phyloP scores from a whole-genome alignment of 768 basidiomycete species.

The Rhizopogon salebrosus region DNA sequence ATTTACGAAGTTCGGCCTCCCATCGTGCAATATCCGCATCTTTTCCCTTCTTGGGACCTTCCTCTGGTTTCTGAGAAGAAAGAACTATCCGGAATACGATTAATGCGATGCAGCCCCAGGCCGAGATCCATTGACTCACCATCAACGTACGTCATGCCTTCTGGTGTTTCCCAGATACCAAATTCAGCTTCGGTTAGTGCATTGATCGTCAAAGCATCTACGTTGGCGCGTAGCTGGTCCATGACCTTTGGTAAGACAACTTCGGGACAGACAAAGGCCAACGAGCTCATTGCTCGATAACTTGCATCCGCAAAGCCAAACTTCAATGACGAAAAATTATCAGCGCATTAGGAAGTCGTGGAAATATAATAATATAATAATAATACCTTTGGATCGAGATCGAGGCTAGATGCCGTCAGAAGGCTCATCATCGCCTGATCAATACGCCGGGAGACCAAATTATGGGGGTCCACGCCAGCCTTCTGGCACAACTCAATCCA shows the following conservation, averaged over 20 bases:
- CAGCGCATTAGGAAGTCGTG: background rate
- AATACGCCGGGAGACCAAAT: constrained; percentile 46
- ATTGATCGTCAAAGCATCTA: constrained; percentile 55
- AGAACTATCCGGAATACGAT: constrained; percentile 44
- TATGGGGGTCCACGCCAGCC: constrained; percentile 60
- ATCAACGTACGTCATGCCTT: constrained; percentile 77
- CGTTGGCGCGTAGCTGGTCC: constrained; percentile 57
- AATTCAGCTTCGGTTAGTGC: constrained; percentile 68
- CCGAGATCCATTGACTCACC: constrained; percentile 38
- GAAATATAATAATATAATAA: constrained; percentile 15
- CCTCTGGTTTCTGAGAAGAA: constrained; percentile 48
- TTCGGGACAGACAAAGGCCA: constrained; percentile 76
- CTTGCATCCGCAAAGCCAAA: constrained; percentile 59
- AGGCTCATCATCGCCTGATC: constrained; percentile 46
- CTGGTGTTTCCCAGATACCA: constrained; percentile 82
- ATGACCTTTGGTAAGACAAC: constrained; percentile 65
- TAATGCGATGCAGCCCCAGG: background rate
- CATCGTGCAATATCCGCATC: constrained; percentile 87
- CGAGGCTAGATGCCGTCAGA: constrained; percentile 39
- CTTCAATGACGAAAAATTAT: constrained; percentile 19
- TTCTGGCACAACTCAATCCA: constrained; percentile 85
- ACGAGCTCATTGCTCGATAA: constrained; percentile 67
- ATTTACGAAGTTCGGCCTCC: constrained; percentile 91
- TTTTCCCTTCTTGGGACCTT: constrained; percentile 68
- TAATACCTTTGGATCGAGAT: constrained; percentile 39